Conservation (phyloP, 2,329 filamentous ascomycete genomes). For the Dothistroma septosporum region DNA sequence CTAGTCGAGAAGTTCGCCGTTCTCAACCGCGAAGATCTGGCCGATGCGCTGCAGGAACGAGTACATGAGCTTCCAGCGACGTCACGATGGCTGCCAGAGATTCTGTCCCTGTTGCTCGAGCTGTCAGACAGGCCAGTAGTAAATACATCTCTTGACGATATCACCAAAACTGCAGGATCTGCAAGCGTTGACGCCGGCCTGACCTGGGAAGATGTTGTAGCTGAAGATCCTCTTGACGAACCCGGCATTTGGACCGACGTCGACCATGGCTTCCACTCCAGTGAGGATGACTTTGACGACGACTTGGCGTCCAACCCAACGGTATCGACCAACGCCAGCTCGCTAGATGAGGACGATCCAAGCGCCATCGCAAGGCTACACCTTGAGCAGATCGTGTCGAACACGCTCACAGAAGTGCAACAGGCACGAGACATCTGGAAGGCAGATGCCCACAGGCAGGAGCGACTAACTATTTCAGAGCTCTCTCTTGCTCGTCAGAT, state of each 20-base stretch:
- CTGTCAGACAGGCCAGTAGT: constrained; percentile 76
- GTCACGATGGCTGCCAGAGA: constrained; percentile 71
- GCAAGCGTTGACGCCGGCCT: constrained; percentile 39
- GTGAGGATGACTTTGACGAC: constrained; percentile 53
- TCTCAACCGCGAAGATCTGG: constrained; percentile 72
- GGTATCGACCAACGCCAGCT: constrained; percentile 34
- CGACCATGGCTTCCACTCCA: constrained; percentile 62
- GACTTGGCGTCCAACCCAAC: constrained; percentile 30
- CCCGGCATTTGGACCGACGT: constrained; percentile 67
- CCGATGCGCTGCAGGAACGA: constrained; percentile 61
- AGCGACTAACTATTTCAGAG: constrained; percentile 55
- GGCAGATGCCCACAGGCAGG: neutral
- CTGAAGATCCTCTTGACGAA: constrained; percentile 69
- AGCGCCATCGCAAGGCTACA: constrained; percentile 33
- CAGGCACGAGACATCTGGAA: constrained; percentile 14
- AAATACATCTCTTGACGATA: constrained; percentile 61
- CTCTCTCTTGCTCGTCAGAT: constrained; percentile 70
- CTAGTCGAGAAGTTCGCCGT: constrained; percentile 84
- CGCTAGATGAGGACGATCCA: constrained; percentile 37
- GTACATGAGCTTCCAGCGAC: constrained; percentile 55
- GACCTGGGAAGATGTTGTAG: constrained; percentile 75
- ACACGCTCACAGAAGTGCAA: constrained; percentile 38
- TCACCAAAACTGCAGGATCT: constrained; percentile 42
- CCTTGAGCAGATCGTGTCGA: constrained; percentile 31
- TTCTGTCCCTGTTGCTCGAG: constrained; percentile 71